phyloP scores from a whole-genome alignment of 345 rosid genomes.

The Boechera retrofracta region DNA sequence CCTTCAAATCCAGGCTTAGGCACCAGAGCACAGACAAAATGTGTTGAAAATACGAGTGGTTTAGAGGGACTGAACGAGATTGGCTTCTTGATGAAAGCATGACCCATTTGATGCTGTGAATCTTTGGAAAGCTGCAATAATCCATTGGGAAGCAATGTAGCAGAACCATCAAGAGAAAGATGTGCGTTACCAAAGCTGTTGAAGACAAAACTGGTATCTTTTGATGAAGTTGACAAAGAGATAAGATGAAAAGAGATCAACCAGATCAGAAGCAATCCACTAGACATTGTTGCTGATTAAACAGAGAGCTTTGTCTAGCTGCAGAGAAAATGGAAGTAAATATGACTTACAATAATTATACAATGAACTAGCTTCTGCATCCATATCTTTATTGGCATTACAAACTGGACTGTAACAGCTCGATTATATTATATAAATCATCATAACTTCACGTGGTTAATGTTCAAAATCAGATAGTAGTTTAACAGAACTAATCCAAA shows the following conservation, averaged over 20 bases:
- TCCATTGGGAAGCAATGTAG: constrained; percentile 51
- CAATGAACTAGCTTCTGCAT: background rate
- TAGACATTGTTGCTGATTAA: constrained; percentile 30
- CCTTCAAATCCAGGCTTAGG: constrained; percentile 34
- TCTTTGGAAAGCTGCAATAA: constrained; percentile 59
- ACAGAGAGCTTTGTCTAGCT: constrained; percentile 10
- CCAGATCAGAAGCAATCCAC: constrained; percentile 21
- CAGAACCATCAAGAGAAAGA: constrained; percentile 35
- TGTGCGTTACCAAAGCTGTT: constrained; percentile 32
- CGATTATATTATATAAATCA: constrained; percentile 11
- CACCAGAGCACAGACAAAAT: constrained; percentile 51
- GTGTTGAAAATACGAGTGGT: constrained; percentile 49
- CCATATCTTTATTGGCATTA: constrained; percentile 8
- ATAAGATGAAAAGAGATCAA: constrained; percentile 17
- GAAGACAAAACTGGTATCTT: constrained; percentile 28
- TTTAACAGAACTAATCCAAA: constrained; percentile 19
- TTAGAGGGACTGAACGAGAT: constrained; percentile 47
- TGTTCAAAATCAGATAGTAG: constrained; percentile 25
- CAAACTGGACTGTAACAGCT: background rate
- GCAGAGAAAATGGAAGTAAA: constrained; percentile 12
- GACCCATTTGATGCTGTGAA: constrained; percentile 61
- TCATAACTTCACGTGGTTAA: constrained; percentile 28
- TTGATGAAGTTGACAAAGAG: constrained; percentile 34
- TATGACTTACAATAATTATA: constrained; percentile 5
- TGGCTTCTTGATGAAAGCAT: constrained; percentile 65